A percentile compares a stretch with the other conserved stretches of the same genome.
These are phyloP conservation scores for Ulota crispa DNA, from an alignment of 225 moss, liverwort and hornwort species.

Conservation along the genomic window DNA sequence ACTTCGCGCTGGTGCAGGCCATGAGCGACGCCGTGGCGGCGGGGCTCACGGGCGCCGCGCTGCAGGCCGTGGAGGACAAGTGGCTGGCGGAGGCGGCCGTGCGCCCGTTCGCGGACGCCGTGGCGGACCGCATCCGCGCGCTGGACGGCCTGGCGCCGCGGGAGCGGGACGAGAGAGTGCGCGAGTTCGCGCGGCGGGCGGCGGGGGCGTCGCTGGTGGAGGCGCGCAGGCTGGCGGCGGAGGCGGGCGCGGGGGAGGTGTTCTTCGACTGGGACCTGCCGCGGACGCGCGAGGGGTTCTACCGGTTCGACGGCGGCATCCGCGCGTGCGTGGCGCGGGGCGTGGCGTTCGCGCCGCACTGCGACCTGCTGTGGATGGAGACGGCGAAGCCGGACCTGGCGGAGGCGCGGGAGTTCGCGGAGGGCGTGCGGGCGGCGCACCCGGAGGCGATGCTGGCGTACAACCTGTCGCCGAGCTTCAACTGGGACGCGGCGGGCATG, in stretches of 20 bases:
- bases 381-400: conserved; percentile 66
- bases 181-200: conserved; percentile 25
- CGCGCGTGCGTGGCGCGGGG: conserved; percentile 64
- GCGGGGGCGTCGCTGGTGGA: conserved; percentile 37
- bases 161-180: conserved; percentile 28
- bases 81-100: conserved; percentile 56
- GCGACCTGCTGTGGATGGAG: conserved; percentile 82
- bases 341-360: conserved; percentile 60
- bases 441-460: conserved; percentile 77
- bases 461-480: conserved; percentile 81
- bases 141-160: background rate
- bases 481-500: conserved; percentile 87
- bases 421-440: conserved; percentile 44
- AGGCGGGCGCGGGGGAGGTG: conserved; percentile 41
- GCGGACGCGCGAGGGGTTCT: conserved; percentile 67
- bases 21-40: conserved; percentile 49
- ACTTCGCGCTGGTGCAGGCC: conserved; percentile 60
- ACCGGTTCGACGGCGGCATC: conserved; percentile 63
- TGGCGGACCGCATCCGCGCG: conserved; percentile 44
- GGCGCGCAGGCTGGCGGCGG: conserved; percentile 48
- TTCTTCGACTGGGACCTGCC: conserved; percentile 84
- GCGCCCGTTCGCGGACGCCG: conserved; percentile 53
- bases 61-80: conserved; percentile 66
- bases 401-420: conserved; percentile 62
- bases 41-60: conserved; percentile 44